Percentiles rank a stretch among this genome's conserved stretches.
These are phyloP conservation scores for Arachnopeziza araneosa DNA, from an alignment of 2,329 filamentous ascomycete genomes.

Conservation along the genomic window DNA sequence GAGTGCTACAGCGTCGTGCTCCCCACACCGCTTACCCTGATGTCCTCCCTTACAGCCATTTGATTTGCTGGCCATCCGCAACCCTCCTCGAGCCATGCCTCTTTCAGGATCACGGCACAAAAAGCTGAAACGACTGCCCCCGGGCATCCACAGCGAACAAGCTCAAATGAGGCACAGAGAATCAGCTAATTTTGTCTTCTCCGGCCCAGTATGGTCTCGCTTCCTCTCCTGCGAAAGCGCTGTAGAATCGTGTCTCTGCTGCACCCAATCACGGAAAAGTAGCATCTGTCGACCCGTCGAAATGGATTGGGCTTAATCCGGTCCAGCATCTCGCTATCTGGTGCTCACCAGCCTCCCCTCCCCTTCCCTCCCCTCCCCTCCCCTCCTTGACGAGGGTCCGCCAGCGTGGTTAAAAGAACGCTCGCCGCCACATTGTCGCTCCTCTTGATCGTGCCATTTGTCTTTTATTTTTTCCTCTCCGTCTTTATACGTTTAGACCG, in stretches of 20 bases:
- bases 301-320: no score
- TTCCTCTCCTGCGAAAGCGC: not conserved
- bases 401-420: no score
- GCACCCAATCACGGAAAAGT: not conserved
- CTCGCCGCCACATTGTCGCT: no score
- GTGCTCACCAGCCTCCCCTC: no score
- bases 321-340: no score
- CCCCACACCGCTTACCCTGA: not conserved
- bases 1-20: not conserved
- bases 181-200: not conserved
- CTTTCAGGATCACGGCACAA: no score
- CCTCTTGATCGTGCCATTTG: not conserved
- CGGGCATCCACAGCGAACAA: no score
- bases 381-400: no score
- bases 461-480: not conserved
- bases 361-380: no score
- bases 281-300: no score
- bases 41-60: no score
- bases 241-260: not conserved
- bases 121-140: not conserved
- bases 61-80: not conserved
- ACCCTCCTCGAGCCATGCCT: no score
- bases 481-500: not conserved
- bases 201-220: not conserved
- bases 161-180: not conserved